Percentiles rank a stretch among this genome's conserved stretches.
These are phyloP conservation scores for Kurtzmaniella fragi DNA, from an alignment of 805 yeast species.

Conservation along the genomic window DNA sequence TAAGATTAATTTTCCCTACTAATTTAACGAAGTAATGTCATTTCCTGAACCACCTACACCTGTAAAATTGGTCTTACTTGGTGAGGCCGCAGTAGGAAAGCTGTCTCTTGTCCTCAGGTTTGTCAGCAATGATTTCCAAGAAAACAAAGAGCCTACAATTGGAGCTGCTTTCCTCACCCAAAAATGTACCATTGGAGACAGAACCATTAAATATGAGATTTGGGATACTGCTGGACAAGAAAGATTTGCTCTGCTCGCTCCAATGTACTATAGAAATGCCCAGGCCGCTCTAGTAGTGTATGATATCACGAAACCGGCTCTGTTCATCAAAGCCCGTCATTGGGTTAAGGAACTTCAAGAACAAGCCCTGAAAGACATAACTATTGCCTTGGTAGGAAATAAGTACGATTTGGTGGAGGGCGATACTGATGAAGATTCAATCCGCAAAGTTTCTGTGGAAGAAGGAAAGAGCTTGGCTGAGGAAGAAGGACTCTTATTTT, in stretches of 20 bases:
- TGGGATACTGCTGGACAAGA: conserved; percentile 99
- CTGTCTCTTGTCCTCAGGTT: conserved; percentile 88
- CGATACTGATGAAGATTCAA: conserved; percentile 42
- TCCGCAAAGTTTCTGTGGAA: conserved; percentile 74
- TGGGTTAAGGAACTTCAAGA: conserved; percentile 97
- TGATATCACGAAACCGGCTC: conserved; percentile 91
- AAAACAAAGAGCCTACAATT: conserved; percentile 94
- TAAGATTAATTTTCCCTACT: background rate
- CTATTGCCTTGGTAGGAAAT: conserved; percentile 92
- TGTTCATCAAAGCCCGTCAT: conserved; percentile 93
- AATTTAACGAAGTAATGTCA: conserved; percentile 12
- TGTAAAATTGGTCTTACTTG: conserved; percentile 85
- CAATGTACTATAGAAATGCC: conserved; percentile 96
- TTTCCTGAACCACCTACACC: conserved; percentile 49
- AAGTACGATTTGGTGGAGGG: conserved; percentile 73
- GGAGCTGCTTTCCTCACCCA: conserved; percentile 98
- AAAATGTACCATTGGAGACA: conserved; percentile 79
- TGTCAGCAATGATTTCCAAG: conserved; percentile 93
- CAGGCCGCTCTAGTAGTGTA: conserved; percentile 95
- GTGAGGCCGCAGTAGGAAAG: conserved; percentile 98
- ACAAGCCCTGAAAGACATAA: conserved; percentile 88
- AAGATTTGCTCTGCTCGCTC: conserved; percentile 91
- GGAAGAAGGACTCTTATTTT: conserved; percentile 85
- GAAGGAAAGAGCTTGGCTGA: conserved; percentile 87
- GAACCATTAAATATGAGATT: conserved; percentile 85